phyloP scores from a whole-genome alignment of 371 early-diverging fungal species.

The Mucor ambiguus region DNA sequence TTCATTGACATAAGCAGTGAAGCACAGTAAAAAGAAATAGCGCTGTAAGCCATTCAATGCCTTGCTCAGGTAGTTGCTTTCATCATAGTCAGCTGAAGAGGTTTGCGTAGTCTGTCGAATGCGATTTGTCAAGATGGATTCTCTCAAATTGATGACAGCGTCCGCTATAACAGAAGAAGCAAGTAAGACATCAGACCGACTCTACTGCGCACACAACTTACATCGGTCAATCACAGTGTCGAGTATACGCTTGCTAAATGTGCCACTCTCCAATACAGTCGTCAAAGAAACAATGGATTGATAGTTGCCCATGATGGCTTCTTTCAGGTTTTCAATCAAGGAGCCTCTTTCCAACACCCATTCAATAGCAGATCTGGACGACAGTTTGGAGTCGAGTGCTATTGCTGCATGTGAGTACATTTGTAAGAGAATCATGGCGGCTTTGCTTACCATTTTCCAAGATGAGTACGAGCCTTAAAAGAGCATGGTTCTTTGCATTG shows the following conservation, averaged over 20 bases:
- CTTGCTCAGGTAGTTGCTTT: constrained; percentile 41
- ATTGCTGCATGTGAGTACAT: background rate
- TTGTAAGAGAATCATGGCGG: background rate
- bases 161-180: constrained; percentile 43
- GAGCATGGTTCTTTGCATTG: constrained; percentile 52
- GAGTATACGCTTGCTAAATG: constrained; percentile 52
- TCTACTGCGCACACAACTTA: constrained; percentile 23
- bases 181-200: background rate
- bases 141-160: constrained; percentile 64
- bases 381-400: constrained; percentile 40
- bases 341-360: constrained; percentile 61
- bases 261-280: constrained; percentile 58
- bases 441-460: constrained; percentile 57
- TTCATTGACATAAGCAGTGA: constrained; percentile 64
- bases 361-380: constrained; percentile 58
- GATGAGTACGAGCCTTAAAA: constrained; percentile 58
- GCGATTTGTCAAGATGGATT: constrained; percentile 64
- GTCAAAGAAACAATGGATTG: constrained; percentile 55
- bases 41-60: constrained; percentile 67
- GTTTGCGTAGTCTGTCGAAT: constrained; percentile 52
- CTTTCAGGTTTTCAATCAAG: constrained; percentile 59
- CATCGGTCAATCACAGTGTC: constrained; percentile 67
- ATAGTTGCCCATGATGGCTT: constrained; percentile 70
- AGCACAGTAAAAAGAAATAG: constrained; percentile 67
- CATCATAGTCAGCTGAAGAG: constrained; percentile 32